Percentiles rank a stretch among this genome's conserved stretches.
Conservation (phyloP, 2,329 filamentous ascomycete genomes). For the Penicillium sp. region DNA sequence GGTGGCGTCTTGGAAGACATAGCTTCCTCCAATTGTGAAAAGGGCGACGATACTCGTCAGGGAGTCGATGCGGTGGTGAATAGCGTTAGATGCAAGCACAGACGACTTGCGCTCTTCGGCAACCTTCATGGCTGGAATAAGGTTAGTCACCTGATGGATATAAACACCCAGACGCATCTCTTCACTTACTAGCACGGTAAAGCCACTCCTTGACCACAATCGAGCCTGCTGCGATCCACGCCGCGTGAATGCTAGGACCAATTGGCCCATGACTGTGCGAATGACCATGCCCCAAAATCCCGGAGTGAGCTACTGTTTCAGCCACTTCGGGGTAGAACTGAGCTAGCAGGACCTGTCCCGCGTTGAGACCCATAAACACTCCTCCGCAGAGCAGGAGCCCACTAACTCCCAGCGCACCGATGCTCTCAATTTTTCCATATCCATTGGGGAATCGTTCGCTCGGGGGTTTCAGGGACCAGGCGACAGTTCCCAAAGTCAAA, state of each 20-base stretch:
- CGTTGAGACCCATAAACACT: slow-evolving; percentile 85
- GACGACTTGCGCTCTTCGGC: slow-evolving; percentile 92
- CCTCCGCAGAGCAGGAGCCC: slow-evolving; percentile 86
- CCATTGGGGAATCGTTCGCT: slow-evolving; percentile 82
- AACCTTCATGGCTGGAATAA: slow-evolving; percentile 78
- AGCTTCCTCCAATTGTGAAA: slow-evolving; percentile 82
- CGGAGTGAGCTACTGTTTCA: slow-evolving; percentile 45
- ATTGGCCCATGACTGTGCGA: slow-evolving; percentile 58
- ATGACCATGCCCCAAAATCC: slow-evolving; percentile 56
- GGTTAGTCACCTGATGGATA: slow-evolving; percentile 8
- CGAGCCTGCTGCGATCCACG: slow-evolving; percentile 87
- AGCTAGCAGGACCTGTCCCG: slow-evolving; percentile 66
- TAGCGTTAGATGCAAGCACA: slow-evolving; percentile 90
- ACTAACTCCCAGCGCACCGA: slow-evolving; percentile 90
- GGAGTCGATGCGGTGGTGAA: slow-evolving; percentile 95
- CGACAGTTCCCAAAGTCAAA: slow-evolving; percentile 89
- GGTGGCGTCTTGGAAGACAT: slow-evolving; percentile 77
- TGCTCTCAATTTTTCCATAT: slow-evolving; percentile 96
- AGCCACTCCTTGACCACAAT: slow-evolving; percentile 96
- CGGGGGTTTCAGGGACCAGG: slow-evolving; percentile 84
- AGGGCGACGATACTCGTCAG: slow-evolving; percentile 92
- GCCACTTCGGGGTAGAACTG: slow-evolving; percentile 70
- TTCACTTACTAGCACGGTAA: slow-evolving; percentile 85
- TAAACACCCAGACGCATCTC: neutral
- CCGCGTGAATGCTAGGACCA: slow-evolving; percentile 85